A percentile compares a stretch with the other conserved stretches of the same genome.
Evolutionary conservation across 768 basidiomycete species (phyloP).

Genomic region (Dendrothele bispora): DNA sequence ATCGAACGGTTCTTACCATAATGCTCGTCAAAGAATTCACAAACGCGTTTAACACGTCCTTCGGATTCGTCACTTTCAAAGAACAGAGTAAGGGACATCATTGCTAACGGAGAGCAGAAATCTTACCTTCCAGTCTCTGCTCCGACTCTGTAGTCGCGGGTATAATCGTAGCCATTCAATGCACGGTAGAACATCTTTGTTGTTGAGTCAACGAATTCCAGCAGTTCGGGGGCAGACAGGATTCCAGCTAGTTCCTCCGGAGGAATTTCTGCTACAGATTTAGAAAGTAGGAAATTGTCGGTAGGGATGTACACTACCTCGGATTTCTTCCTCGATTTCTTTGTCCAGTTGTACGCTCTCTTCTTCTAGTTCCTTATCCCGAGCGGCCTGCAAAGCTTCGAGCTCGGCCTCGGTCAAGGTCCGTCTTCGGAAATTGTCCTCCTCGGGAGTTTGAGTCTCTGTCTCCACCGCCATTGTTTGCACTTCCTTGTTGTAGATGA

Average conservation of each 20-base stretch:
- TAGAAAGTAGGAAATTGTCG: neutral
- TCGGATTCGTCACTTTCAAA: conserved; percentile 79
- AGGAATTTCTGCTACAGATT: conserved; percentile 61
- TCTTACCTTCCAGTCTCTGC: conserved; percentile 82
- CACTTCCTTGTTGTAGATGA: conserved; percentile 82
- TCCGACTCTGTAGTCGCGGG: conserved; percentile 92
- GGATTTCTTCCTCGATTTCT: conserved; percentile 84
- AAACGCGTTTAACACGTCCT: conserved; percentile 90
- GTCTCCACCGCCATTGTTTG: conserved; percentile 72
- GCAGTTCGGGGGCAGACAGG: conserved; percentile 84
- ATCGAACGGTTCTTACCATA: conserved; percentile 93
- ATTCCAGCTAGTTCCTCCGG: conserved; percentile 85
- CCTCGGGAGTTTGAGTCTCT: conserved; percentile 48
- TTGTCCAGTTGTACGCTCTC: conserved; percentile 82
- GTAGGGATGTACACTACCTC: conserved; percentile 47
- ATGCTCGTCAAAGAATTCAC: conserved; percentile 89
- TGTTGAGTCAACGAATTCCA: conserved; percentile 92
- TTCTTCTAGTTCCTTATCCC: conserved; percentile 79
- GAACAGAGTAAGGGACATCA: conserved; percentile 3
- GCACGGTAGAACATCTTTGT: conserved; percentile 95
- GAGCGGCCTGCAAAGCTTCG: conserved; percentile 65
- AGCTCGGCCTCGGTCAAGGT: conserved; percentile 65
- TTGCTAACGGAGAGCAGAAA: conserved; percentile 11
- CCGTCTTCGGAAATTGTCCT: conserved; percentile 76
- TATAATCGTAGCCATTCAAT: conserved; percentile 96